Evolutionary conservation across 352 stramenopile species (phyloP).

Genomic region (Pythium utonaiense): DNA sequence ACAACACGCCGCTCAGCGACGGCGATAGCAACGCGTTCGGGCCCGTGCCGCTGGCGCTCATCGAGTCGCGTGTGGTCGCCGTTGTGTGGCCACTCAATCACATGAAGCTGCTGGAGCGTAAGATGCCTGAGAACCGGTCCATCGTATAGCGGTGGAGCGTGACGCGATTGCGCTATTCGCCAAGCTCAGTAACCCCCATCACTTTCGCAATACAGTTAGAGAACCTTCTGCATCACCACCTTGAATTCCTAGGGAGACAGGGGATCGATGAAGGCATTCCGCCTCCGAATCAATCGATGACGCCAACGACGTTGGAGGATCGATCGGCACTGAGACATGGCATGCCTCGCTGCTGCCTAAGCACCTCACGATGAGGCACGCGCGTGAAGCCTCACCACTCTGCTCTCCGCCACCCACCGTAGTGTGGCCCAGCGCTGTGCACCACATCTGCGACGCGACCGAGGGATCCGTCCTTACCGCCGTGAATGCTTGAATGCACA

Average conservation of each 20-base stretch:
- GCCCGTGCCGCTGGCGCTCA: constrained; percentile 73
- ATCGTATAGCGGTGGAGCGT: constrained; percentile 27
- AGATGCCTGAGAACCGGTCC: constrained; percentile 53
- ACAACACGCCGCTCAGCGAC: constrained; percentile 73
- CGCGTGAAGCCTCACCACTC: too few relatives aligned
- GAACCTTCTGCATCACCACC: too few relatives aligned
- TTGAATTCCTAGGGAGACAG: too few relatives aligned
- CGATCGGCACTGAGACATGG: background rate
- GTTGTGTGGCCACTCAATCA: constrained; percentile 73
- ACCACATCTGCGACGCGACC: background rate
- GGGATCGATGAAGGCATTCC: too few relatives aligned
- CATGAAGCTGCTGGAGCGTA: constrained; percentile 54
- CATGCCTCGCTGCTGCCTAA: background rate
- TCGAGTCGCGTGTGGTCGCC: constrained; percentile 70
- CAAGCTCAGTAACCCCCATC: background rate
- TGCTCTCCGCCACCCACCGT: background rate
- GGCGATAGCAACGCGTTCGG: constrained; percentile 72
- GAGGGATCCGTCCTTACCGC: background rate
- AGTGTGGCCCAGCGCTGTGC: background rate
- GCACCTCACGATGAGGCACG: background rate
- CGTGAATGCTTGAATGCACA: too few relatives aligned
- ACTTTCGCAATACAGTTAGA: background rate
- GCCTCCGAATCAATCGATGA: too few relatives aligned
- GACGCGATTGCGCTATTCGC: background rate
- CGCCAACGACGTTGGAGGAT: background rate